Base-by-base conservation (phyloP, 2,329 filamentous ascomycete genomes). In the Aspergillus proliferans region DNA sequence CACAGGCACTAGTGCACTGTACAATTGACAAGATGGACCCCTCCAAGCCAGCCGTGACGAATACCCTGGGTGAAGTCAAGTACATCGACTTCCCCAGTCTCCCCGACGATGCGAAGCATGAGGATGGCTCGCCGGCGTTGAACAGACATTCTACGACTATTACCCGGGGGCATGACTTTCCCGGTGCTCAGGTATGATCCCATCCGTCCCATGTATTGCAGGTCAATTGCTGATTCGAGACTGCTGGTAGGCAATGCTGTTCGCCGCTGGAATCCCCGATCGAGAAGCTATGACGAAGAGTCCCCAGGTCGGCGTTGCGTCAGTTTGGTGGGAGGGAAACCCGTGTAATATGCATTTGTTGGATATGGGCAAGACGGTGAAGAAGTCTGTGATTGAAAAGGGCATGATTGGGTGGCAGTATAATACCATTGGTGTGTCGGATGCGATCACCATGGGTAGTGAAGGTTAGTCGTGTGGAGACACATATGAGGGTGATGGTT, bases 261-360 rank as follows among this genome's bases (percentile, higher is more conserved):
- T 95, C 71, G 91, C 87, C 12, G 90, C 92, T 7, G 92, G 92
- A 21, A 87, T 97, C 30, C 88, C 90, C 1, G 82, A 89, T 64
- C 79, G 83, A 60, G 77, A 93, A 48, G 83, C 85, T 62, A 95
- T 97, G 88, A 91, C 92, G 72, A 92, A 80, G 49, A 86, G 87
- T 47, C 88, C 92, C 10, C 92, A 97, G 55, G 87, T 97, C 22
- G 92, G 92, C 50, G 83, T 96, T 63, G 86, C 90, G 6, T 90
- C 87, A 4, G 88, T 96, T 4, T 96, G 91, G 91, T 97, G 91
- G 91, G 90, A 96, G 71, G 92, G 92, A 24, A 96, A 96, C 66
- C 88, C 92, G 34, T 96, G 91, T 82, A 95, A 95, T 47, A 71
- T 74, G 65, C 62, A 74, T 85, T 84, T 97, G 55, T 79, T 94